Percentiles rank a stretch among this genome's conserved stretches.
Conservation (phyloP, 2,329 filamentous ascomycete species). For the Zymoseptoria tritici region DNA sequence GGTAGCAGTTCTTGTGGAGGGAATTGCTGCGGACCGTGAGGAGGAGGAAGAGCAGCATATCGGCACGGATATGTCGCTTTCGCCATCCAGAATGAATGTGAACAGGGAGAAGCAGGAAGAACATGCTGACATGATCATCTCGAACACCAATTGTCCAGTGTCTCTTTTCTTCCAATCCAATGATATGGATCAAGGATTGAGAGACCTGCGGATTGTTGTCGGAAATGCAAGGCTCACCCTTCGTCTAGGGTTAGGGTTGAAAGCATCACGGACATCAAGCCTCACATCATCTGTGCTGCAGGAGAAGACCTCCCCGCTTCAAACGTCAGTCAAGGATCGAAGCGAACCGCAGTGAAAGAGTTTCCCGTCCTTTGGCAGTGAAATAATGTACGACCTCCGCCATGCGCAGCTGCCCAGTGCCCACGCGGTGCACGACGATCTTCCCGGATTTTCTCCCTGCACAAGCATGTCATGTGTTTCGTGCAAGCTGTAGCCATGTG, state of each 20-base stretch:
- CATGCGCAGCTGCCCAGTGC: background rate
- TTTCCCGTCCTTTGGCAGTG: background rate
- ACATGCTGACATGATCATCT: too few relatives aligned
- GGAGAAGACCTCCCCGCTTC: too few relatives aligned
- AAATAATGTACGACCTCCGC: background rate
- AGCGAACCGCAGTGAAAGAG: background rate
- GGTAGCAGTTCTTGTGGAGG: too few relatives aligned
- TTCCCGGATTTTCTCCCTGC: background rate
- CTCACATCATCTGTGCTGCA: background rate
- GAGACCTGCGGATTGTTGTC: background rate
- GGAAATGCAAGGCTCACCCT: background rate
- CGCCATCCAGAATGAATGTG: too few relatives aligned
- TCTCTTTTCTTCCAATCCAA: too few relatives aligned
- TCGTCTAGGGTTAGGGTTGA: background rate
- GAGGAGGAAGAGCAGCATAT: too few relatives aligned
- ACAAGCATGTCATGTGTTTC: background rate
- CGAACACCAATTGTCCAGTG: background rate
- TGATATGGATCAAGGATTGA: too few relatives aligned
- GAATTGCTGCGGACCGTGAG: too few relatives aligned
- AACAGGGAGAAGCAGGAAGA: too few relatives aligned
- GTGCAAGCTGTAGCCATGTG: background rate
- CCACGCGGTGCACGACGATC: background rate
- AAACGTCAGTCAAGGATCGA: background rate
- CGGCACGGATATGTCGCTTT: too few relatives aligned
- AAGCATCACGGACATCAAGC: background rate